Base-by-base conservation (phyloP, 1,139 yeast species). In the Diutina ranongensis region DNA sequence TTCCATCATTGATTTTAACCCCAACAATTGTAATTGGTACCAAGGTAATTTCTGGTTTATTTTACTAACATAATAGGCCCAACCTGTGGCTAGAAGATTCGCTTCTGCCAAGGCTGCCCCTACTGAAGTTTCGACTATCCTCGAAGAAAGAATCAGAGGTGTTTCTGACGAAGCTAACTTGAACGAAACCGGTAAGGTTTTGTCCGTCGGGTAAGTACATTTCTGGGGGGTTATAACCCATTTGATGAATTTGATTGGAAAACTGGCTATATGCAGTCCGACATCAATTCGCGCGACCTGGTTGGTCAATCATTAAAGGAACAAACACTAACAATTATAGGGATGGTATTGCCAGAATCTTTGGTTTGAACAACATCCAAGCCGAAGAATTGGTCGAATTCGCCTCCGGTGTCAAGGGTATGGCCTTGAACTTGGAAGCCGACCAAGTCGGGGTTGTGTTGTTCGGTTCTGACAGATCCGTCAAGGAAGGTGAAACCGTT, bases 301-400 rank as follows among this genome's bases (percentile, higher is more conserved):
- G 34, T 31, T 31, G 34, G 34, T 19, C 25, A 20, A 35, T 9
- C 9, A 21, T 8, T 25, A 10, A 21, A 38, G 5, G 4, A 38
- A 22, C 21, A n/a, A 9, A 12, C 8, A 38, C 42, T 38, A 38
- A 38, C 42, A 38, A 38, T 10, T n/a, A n/a, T 25, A 38, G 42
- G 25, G 99, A 94, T 74, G 99, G 99, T 89, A 92, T 92, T 68
- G 99, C 98, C 70, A 95, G 98, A 82, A 96, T 92, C 64, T 92
- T 86, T 76, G 99, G 99, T 74, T 80, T 94, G 65, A 92, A 89
- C 94, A 94, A 94, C 82, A 83, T 89, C 72, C 97, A 92, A 80
- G 98, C 98, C 66, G 98, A 92, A 78, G 99, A 94, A 77, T 82
- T 94, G 72, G 97, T 94, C 63, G 98, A 94, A 76, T 94, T 94